A percentile compares a stretch with the other conserved stretches of the same genome.
Conservation (phyloP, 257 asterid genomes). For the Capsicum baccatum region DNA sequence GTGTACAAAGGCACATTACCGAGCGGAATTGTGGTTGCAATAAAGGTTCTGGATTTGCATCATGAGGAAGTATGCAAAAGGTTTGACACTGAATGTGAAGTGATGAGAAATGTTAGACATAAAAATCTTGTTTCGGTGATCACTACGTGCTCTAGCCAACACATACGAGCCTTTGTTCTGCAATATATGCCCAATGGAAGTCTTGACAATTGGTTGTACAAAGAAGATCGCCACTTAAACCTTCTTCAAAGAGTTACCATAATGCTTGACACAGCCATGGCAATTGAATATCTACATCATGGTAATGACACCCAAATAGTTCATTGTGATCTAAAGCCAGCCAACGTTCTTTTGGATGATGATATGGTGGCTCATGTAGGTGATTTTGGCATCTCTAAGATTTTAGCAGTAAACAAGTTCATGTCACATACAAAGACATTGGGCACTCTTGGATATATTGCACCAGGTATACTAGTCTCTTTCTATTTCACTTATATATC, state of each 20-base stretch:
- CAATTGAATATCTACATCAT: conserved; percentile 50
- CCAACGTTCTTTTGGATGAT: conserved; percentile 42
- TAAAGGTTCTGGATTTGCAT: conserved; percentile 42
- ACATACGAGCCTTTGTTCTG: conserved; percentile 40
- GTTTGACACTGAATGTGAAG: conserved; percentile 45
- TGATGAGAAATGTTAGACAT: conserved; percentile 39
- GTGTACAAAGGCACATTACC: conserved; percentile 42
- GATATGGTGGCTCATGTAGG: conserved; percentile 34
- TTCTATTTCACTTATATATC: neutral
- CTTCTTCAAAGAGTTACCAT: conserved; percentile 38
- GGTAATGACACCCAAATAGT: conserved; percentile 37
- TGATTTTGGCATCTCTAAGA: conserved; percentile 50
- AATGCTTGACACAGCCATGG: conserved; percentile 45
- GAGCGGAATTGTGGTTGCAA: conserved; percentile 36
- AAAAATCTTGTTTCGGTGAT: conserved; percentile 46
- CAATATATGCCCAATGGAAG: conserved; percentile 51
- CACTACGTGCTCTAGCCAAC: conserved; percentile 39
- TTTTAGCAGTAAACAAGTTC: conserved; percentile 27
- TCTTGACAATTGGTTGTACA: conserved; percentile 42
- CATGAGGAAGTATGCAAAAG: conserved; percentile 36
- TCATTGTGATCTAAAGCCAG: conserved; percentile 51
- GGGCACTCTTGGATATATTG: conserved; percentile 51
- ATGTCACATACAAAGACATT: conserved; percentile 39
- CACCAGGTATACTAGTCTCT: conserved; percentile 43
- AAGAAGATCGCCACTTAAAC: conserved; percentile 28